These are phyloP conservation scores for Ustilago esculenta DNA, from an alignment of 1,284 basidiomycete genomes.

Conservation along the genomic window DNA sequence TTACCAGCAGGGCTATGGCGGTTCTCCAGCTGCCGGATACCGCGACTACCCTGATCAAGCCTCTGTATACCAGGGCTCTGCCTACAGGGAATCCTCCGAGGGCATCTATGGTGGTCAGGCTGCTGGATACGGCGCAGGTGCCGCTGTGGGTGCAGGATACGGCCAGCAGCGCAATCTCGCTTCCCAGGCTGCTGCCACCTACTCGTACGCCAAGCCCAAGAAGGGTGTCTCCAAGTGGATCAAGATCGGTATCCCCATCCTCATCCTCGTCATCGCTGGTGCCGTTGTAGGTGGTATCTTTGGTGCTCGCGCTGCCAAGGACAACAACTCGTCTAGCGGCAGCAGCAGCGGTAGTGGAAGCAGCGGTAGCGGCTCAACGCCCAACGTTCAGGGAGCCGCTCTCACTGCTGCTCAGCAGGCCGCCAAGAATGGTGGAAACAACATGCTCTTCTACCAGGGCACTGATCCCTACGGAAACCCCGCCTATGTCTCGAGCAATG, in stretches of 20 bases:
- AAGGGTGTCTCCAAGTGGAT: conserved; percentile 57
- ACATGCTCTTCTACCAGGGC: conserved; percentile 73
- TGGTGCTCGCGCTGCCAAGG: conserved; percentile 71
- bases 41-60: conserved; percentile 44
- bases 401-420: conserved; percentile 72
- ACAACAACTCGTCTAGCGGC: conserved; percentile 68
- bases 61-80: conserved; percentile 41
- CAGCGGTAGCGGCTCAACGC: conserved; percentile 20
- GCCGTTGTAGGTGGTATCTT: conserved; percentile 82
- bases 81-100: conserved; percentile 38
- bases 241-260: conserved; percentile 55
- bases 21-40: conserved; percentile 28
- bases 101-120: conserved; percentile 37
- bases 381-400: conserved; percentile 45
- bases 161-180: conserved; percentile 30
- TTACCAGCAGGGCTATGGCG: conserved; percentile 45
- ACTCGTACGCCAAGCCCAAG: conserved; percentile 62
- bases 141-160: conserved; percentile 17
- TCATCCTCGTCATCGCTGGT: conserved; percentile 66
- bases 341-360: conserved; percentile 55
- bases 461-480: conserved; percentile 81
- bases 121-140: conserved; percentile 12
- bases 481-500: conserved; percentile 84
- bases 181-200: conserved; percentile 47
- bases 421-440: conserved; percentile 74